A percentile compares a stretch with the other conserved stretches of the same genome.
Evolutionary conservation across 1,139 yeast species (phyloP).

Genomic region (Blastobotrys niveus): DNA sequence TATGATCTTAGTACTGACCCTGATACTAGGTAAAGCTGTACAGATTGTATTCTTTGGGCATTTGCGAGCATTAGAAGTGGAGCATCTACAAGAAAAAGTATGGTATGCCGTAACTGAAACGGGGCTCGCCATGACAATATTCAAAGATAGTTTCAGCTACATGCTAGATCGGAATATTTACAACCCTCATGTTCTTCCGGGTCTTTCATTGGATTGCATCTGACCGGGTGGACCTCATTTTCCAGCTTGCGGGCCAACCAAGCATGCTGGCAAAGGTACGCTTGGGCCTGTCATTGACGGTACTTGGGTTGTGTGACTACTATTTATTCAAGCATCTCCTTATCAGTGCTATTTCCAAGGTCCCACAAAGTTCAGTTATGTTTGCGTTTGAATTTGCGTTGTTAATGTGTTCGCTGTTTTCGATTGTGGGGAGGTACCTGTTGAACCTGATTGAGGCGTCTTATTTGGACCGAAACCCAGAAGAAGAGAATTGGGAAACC

Average conservation of each 20-base stretch:
- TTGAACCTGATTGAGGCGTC: constrained; percentile 56
- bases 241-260: constrained; percentile 31
- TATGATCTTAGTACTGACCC: constrained; percentile 39
- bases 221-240: constrained; percentile 35
- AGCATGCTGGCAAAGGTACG: constrained; percentile 34
- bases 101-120: constrained; percentile 64
- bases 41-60: constrained; percentile 65
- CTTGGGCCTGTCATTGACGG: constrained; percentile 38
- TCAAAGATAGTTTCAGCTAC: constrained; percentile 51
- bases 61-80: constrained; percentile 67
- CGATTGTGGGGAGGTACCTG: constrained; percentile 44
- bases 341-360: not conserved
- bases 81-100: constrained; percentile 64
- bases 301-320: constrained; percentile 48
- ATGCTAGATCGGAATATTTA: constrained; percentile 38
- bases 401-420: constrained; percentile 51
- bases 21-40: constrained; percentile 41
- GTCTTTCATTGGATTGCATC: constrained; percentile 68
- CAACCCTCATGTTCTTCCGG: constrained; percentile 48
- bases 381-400: constrained; percentile 77
- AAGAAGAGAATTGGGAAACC: constrained; percentile 66
- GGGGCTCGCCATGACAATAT: constrained; percentile 58
- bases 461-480: constrained; percentile 44
- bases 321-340: constrained; percentile 40
- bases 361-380: constrained; percentile 40